Conservation (phyloP, 192 early-diverging fungal species). For the Bifiguratus adelaidae region DNA sequence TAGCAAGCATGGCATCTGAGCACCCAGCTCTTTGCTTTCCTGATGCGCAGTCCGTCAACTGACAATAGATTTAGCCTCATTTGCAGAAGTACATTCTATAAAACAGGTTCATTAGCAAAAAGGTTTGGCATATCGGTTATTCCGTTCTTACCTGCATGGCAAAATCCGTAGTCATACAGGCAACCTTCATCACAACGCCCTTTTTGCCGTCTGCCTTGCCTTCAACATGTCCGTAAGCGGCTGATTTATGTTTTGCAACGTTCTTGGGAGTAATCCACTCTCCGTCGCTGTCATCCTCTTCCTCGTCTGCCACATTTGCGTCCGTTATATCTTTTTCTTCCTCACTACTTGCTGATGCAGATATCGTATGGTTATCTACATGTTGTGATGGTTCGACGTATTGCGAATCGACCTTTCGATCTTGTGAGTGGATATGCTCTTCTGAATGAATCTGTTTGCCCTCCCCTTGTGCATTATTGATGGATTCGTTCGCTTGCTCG, state of each 20-base stretch:
- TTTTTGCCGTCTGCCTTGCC: slow-evolving; percentile 16
- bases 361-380: too few species aligned
- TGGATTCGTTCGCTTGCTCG: not conserved
- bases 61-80: slow-evolving; percentile 82
- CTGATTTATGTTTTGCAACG: slow-evolving; percentile 57
- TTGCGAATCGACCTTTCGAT: too few species aligned
- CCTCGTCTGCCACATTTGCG: slow-evolving; percentile 3
- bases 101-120: not conserved
- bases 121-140: not conserved
- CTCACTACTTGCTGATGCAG: too few species aligned
- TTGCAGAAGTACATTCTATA: slow-evolving; percentile 81
- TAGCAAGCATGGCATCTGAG: slow-evolving; percentile 92
- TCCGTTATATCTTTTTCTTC: not conserved
- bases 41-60: slow-evolving; percentile 71
- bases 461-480: not conserved
- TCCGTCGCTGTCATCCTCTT: slow-evolving; percentile 45
- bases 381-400: too few species aligned
- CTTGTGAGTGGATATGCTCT: too few species aligned
- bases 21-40: slow-evolving; percentile 74
- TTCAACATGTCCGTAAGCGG: slow-evolving; percentile 36
- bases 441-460: too few species aligned
- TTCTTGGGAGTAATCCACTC: slow-evolving; percentile 94
- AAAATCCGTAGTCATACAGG: slow-evolving; percentile 86
- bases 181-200: slow-evolving; percentile 49
- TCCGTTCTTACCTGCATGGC: slow-evolving; percentile 66